Conservation (phyloP, 2,329 filamentous ascomycete species). For the Metarhizium brunneum region DNA sequence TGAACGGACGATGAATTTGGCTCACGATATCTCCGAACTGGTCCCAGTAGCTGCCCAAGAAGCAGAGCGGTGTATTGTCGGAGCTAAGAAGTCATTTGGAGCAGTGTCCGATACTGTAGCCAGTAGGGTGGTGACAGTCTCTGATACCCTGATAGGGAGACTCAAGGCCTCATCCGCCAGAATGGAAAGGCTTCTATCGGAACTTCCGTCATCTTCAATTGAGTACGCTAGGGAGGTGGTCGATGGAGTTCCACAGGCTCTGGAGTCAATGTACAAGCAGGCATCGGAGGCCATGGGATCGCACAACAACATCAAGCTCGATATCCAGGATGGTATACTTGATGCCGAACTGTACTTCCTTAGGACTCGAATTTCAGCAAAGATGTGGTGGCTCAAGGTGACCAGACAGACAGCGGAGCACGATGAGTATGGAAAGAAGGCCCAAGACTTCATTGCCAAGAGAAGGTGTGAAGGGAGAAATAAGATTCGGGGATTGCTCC, state of each 20-base stretch:
- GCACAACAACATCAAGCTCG: not conserved
- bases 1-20: slow-evolving; percentile 33
- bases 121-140: slow-evolving; percentile 15
- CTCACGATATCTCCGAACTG: slow-evolving; percentile 30
- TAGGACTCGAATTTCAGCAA: slow-evolving; percentile 45
- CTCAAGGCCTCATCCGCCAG: slow-evolving; percentile 12
- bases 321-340: slow-evolving; percentile 1
- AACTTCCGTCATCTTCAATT: slow-evolving; percentile 11
- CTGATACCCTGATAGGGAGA: slow-evolving; percentile 17
- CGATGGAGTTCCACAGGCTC: slow-evolving; percentile 10
- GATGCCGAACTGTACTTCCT: slow-evolving; percentile 32
- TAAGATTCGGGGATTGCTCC: not conserved
- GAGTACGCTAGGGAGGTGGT: slow-evolving; percentile 11
- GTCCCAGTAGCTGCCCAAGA: slow-evolving; percentile 30
- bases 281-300: slow-evolving; percentile 11
- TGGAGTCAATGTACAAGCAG: slow-evolving; percentile 26
- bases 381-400: slow-evolving; percentile 46
- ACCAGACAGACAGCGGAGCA: slow-evolving; percentile 39
- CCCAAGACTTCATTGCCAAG: slow-evolving; percentile 29
- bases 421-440: slow-evolving; percentile 37
- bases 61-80: slow-evolving; percentile 26
- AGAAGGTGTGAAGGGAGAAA: not conserved
- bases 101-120: slow-evolving; percentile 20
- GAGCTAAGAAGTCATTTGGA: slow-evolving; percentile 22
- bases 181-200: slow-evolving; percentile 14